These are phyloP conservation scores for Xanthoparmelia taractica DNA, from an alignment of 495 filamentous ascomycete species.

Conservation along the genomic window DNA sequence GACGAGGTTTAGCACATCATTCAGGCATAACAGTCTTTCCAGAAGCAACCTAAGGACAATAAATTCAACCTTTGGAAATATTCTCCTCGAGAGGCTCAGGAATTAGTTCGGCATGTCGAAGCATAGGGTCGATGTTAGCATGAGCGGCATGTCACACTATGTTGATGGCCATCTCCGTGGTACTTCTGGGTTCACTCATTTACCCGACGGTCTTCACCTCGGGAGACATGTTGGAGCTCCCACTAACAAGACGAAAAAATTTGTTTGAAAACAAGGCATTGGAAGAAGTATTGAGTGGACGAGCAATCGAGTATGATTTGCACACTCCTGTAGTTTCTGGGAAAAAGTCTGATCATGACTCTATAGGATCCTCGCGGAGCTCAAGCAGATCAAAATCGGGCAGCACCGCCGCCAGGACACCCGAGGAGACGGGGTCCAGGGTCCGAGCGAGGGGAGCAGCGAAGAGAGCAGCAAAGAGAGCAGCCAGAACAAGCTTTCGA, in stretches of 20 bases:
- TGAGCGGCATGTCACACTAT: neutral
- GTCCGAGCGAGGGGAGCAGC: neutral
- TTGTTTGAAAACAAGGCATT: neutral
- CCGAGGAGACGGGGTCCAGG: neutral
- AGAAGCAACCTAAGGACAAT: neutral
- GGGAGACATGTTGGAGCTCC: neutral
- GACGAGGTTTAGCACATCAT: neutral
- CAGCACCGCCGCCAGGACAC: neutral
- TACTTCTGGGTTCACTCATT: neutral
- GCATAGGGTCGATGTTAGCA: neutral
- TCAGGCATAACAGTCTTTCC: no score
- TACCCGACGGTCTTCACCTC: neutral
- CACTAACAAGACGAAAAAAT: neutral
- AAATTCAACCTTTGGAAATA: neutral
- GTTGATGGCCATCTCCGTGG: neutral
- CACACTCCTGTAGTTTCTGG: neutral
- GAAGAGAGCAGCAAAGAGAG: neutral
- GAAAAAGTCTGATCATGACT: neutral
- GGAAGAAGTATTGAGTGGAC: neutral
- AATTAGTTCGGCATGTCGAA: neutral
- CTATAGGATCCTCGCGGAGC: neutral
- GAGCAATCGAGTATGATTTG: neutral
- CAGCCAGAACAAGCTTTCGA: neutral
- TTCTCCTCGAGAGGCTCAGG: neutral
- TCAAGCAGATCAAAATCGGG: neutral